These are phyloP conservation scores for Botrytis hyacinthi DNA, from an alignment of 2,329 filamentous ascomycete genomes.

Conservation along the genomic window DNA sequence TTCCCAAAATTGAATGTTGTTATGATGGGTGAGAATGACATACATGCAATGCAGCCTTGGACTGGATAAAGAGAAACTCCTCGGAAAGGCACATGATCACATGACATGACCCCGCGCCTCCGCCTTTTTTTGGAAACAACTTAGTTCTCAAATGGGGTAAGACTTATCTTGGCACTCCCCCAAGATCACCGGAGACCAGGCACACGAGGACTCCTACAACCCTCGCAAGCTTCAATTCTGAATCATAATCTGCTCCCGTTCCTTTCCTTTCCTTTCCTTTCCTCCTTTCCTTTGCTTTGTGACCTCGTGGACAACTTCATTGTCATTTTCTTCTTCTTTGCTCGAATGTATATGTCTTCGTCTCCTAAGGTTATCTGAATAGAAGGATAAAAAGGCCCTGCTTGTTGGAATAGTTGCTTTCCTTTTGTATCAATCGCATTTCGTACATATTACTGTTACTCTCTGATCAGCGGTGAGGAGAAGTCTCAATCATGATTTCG, in stretches of 20 bases:
- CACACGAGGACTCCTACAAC: neutral
- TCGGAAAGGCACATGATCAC: conserved; percentile 3
- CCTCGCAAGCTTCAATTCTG: neutral
- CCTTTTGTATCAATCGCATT: neutral
- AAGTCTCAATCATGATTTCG: conserved; percentile 1
- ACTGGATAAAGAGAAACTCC: neutral
- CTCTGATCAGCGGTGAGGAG: neutral
- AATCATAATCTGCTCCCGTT: neutral
- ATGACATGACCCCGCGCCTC: neutral
- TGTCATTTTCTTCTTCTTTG: neutral
- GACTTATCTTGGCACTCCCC: neutral
- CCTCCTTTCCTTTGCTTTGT: neutral
- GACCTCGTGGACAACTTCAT: conserved; percentile 2
- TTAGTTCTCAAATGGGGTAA: neutral
- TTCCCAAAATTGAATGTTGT: neutral
- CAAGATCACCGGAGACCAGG: neutral
- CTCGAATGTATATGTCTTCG: conserved; percentile 14
- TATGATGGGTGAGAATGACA: neutral
- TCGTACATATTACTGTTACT: neutral
- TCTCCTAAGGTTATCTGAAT: neutral
- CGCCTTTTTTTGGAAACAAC: neutral
- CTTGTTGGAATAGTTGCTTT: neutral
- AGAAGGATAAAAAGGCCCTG: neutral
- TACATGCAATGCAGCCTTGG: neutral
- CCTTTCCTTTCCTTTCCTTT: neutral